Percentiles rank a stretch among this genome's conserved stretches.
Evolutionary conservation across 2,329 filamentous ascomycete genomes (phyloP).

Genomic region (Cephalotrichum gorgonifer): DNA sequence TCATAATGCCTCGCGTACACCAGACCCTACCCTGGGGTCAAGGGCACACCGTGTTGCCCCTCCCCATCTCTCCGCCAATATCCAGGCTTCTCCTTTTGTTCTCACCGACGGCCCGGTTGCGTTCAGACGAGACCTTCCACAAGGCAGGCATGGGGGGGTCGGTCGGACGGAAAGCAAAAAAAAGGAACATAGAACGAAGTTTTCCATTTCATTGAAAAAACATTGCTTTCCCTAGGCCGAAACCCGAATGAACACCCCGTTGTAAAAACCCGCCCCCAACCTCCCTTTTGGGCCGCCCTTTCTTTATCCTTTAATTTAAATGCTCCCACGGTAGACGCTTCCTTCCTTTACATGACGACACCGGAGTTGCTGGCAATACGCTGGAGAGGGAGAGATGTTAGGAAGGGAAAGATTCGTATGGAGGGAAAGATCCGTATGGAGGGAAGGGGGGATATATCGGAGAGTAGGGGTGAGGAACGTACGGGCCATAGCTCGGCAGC

Average conservation of each 20-base stretch:
- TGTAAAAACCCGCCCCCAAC: not conserved
- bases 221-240: not conserved
- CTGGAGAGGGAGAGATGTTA: conserved; percentile 38
- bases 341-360: conserved; percentile 87
- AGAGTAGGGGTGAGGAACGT: conserved; percentile 33
- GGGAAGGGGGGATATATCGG: not conserved
- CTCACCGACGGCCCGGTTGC: too few relatives aligned
- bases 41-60: too few relatives aligned
- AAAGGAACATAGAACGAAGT: not conserved
- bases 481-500: conserved; percentile 98
- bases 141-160: too few relatives aligned
- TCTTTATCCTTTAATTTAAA: conserved; percentile 1
- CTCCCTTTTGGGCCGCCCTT: not conserved
- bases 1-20: too few relatives aligned
- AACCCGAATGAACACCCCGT: not conserved
- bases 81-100: too few relatives aligned
- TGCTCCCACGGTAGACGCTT: not conserved
- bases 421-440: too few relatives aligned
- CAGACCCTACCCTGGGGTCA: too few relatives aligned
- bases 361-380: conserved; percentile 99
- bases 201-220: not conserved
- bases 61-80: too few relatives aligned
- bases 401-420: too few relatives aligned
- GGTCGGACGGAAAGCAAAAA: not conserved
- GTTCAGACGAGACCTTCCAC: too few relatives aligned